Percentiles rank a stretch among this genome's conserved stretches.
phyloP scores from a whole-genome alignment of 805 yeast species.

The Pichia membranifaciens region DNA sequence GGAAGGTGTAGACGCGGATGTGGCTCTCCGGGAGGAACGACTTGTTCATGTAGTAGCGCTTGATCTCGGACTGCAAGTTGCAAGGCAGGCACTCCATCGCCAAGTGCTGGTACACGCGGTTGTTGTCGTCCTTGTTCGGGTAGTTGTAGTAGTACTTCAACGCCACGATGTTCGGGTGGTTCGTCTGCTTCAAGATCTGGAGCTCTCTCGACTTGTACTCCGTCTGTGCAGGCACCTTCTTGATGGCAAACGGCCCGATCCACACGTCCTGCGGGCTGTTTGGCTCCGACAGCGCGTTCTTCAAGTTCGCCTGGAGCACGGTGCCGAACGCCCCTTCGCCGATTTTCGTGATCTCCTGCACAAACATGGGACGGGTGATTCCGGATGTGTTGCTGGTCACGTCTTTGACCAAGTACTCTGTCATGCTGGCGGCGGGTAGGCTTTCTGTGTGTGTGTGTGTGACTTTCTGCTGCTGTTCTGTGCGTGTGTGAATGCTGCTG shows the following conservation, averaged over 20 bases:
- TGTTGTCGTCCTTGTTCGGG: slow-evolving; percentile 50
- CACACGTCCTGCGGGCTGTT: slow-evolving; percentile 33
- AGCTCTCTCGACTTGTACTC: slow-evolving; percentile 80
- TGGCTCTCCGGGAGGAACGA: slow-evolving; percentile 64
- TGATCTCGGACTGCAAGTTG: slow-evolving; percentile 69
- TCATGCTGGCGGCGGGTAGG: too few species aligned
- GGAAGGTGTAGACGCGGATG: slow-evolving; percentile 71
- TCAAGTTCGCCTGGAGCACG: slow-evolving; percentile 64
- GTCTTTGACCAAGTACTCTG: slow-evolving; percentile 46
- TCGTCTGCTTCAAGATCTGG: slow-evolving; percentile 66
- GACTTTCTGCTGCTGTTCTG: too few species aligned
- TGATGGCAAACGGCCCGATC: slow-evolving; percentile 81
- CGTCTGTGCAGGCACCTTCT: slow-evolving; percentile 81
- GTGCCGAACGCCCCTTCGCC: slow-evolving; percentile 89
- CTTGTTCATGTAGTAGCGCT: slow-evolving; percentile 56
- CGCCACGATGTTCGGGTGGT: slow-evolving; percentile 74
- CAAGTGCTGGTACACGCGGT: slow-evolving; percentile 66
- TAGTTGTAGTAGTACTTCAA: slow-evolving; percentile 68
- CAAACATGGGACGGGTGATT: slow-evolving; percentile 52
- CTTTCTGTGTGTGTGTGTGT: too few species aligned
- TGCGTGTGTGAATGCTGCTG: too few species aligned
- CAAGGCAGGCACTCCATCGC: slow-evolving; percentile 88
- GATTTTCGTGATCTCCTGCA: slow-evolving; percentile 65
- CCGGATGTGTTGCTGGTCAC: slow-evolving; percentile 59
- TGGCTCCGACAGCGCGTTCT: slow-evolving; percentile 19